phyloP scores from a whole-genome alignment of 2,329 filamentous ascomycete species.

The Arthrinium phaeospermum region DNA sequence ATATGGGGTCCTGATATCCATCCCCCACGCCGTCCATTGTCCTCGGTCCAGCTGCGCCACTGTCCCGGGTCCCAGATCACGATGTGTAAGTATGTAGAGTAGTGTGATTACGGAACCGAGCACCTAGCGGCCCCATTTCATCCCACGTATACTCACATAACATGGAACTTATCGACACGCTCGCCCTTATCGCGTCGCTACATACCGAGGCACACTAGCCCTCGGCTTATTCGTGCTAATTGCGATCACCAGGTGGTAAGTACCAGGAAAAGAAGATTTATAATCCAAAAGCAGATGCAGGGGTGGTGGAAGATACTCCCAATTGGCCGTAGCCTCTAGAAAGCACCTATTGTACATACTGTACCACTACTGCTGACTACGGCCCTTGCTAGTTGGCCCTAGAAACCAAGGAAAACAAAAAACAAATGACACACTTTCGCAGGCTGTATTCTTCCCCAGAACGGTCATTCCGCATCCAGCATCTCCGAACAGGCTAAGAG shows the following conservation, averaged over 20 bases:
- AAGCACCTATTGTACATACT: too few species aligned
- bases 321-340: background rate
- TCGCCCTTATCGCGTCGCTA: background rate
- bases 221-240: background rate
- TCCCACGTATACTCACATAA: background rate
- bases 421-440: background rate
- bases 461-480: background rate
- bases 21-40: too few species aligned
- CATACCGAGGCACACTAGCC: background rate
- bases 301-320: background rate
- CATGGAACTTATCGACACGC: background rate
- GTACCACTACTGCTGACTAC: background rate
- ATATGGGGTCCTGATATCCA: background rate
- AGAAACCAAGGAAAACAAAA: background rate
- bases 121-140: background rate
- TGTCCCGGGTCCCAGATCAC: too few species aligned
- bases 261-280: too few species aligned
- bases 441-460: background rate
- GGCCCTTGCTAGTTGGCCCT: background rate
- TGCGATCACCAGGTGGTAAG: background rate
- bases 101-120: background rate
- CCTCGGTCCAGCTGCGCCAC: background rate
- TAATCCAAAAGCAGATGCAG: background rate
- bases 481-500: background rate
- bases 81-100: background rate